These are phyloP conservation scores for Ustanciosporium gigantosporum DNA, from an alignment of 1,284 basidiomycete species.

Conservation along the genomic window DNA sequence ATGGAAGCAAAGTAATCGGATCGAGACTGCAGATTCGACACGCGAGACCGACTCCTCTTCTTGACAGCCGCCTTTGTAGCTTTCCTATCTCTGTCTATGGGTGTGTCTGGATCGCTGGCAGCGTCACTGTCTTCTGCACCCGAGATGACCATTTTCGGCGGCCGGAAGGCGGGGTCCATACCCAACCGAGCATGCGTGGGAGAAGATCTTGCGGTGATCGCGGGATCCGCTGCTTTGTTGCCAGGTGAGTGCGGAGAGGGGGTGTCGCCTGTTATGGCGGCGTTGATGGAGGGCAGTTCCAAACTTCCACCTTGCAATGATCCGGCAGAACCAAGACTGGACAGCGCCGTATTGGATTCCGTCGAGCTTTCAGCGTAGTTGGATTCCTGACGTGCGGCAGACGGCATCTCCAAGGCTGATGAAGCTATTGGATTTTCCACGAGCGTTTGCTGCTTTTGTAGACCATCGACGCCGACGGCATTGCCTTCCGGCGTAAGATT, in stretches of 20 bases:
- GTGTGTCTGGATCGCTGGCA: conserved; percentile 10
- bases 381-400: conserved; percentile 10
- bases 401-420: background rate
- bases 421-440: too few species aligned
- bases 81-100: conserved; percentile 4
- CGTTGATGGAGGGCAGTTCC: conserved; percentile 32
- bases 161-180: background rate
- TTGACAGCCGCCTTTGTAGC: conserved; percentile 11
- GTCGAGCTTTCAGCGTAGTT: conserved; percentile 37
- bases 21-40: conserved; percentile 6
- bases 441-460: background rate
- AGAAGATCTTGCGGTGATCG: conserved; percentile 24
- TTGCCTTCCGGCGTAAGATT: background rate
- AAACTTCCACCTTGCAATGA: conserved; percentile 31
- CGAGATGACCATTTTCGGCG: conserved; percentile 25
- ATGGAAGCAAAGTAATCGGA: conserved; percentile 39
- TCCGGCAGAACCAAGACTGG: conserved; percentile 29
- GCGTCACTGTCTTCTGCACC: conserved; percentile 27
- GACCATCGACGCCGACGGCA: background rate
- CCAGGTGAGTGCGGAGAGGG: conserved; percentile 23
- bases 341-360: conserved; percentile 32
- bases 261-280: conserved; percentile 25
- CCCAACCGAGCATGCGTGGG: conserved; percentile 10
- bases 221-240: conserved; percentile 9
- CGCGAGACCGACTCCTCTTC: conserved; percentile 2